Conservation (phyloP, 2,329 filamentous ascomycete genomes). For the Fusarium citri region DNA sequence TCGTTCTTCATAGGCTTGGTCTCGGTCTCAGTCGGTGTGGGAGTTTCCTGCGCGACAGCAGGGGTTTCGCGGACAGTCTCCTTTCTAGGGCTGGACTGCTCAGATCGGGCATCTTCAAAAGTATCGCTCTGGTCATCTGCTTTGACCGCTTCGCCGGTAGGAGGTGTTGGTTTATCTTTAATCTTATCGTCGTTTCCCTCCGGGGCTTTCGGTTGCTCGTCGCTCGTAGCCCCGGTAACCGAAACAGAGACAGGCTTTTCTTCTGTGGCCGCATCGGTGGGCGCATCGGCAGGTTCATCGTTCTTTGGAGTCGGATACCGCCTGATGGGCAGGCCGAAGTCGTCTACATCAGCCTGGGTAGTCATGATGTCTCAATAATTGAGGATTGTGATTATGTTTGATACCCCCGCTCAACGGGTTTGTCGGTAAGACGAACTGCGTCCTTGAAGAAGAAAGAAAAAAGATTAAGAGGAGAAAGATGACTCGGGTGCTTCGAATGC, state of each 20-base stretch:
- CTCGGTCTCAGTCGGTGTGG: conserved; percentile 5
- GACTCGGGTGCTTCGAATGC: conserved; percentile 39
- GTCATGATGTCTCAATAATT: conserved; percentile 41
- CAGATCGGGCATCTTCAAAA: conserved; percentile 52
- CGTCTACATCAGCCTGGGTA: conserved; percentile 66
- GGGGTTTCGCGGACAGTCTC: conserved; percentile 1
- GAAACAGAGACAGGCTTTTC: conserved; percentile 9
- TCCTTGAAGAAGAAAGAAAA: not conserved
- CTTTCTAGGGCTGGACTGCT: conserved; percentile 45
- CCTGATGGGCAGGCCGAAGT: conserved; percentile 76
- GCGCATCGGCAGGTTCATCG: conserved; percentile 31
- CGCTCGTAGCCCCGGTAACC: conserved; percentile 11
- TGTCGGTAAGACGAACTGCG: not conserved
- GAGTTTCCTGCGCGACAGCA: conserved; percentile 1
- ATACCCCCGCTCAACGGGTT: conserved; percentile 17
- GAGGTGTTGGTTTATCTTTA: conserved; percentile 1
- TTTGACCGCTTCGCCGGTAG: conserved; percentile 19
- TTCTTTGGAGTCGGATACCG: conserved; percentile 55
- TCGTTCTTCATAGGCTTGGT: conserved; percentile 18
- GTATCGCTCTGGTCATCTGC: conserved; percentile 55
- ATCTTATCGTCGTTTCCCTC: conserved; percentile 12
- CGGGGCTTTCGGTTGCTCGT: conserved; percentile 12
- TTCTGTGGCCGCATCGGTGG: conserved; percentile 24
- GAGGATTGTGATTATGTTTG: conserved; percentile 8
- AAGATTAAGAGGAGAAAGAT: not conserved